Percentiles rank a stretch among this genome's conserved stretches.
These are phyloP conservation scores for Helicocarpus griseus DNA, from an alignment of 2,329 filamentous ascomycete genomes.

Conservation along the genomic window DNA sequence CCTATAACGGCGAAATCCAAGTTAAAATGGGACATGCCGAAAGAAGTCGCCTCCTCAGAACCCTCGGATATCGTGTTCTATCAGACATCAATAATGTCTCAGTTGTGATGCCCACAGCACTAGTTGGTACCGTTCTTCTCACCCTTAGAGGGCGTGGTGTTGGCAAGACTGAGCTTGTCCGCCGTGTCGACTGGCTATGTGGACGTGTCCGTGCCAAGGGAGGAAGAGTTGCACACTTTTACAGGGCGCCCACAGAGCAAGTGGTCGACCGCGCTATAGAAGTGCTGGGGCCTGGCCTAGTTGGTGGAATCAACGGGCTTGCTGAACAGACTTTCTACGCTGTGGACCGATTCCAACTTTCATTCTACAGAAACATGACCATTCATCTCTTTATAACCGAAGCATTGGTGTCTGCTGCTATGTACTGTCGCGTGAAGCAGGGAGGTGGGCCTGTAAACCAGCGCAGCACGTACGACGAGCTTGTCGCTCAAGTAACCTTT, in stretches of 20 bases:
- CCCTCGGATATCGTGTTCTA: slow-evolving; percentile 83
- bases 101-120: slow-evolving; percentile 93
- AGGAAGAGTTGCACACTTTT: slow-evolving; percentile 88
- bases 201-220: slow-evolving; percentile 74
- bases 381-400: slow-evolving; percentile 96
- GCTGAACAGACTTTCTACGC: slow-evolving; percentile 90
- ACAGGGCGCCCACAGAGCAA: slow-evolving; percentile 63
- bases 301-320: slow-evolving; percentile 67
- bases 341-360: slow-evolving; percentile 91
- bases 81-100: slow-evolving; percentile 93
- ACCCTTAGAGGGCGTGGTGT: slow-evolving; percentile 88
- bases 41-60: slow-evolving; percentile 66
- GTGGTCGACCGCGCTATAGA: slow-evolving; percentile 87
- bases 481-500: slow-evolving; percentile 75
- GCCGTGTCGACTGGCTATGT: slow-evolving; percentile 84
- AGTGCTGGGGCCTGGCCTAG: slow-evolving; percentile 80
- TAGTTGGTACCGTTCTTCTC: slow-evolving; percentile 87
- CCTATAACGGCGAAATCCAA: slow-evolving; percentile 25
- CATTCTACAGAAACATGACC: slow-evolving; percentile 98
- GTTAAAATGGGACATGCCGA: slow-evolving; percentile 41
- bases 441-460: slow-evolving; percentile 79
- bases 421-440: slow-evolving; percentile 85
- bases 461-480: slow-evolving; percentile 62
- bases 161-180: slow-evolving; percentile 72
- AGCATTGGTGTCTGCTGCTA: slow-evolving; percentile 75